Base-by-base conservation (phyloP, 2,329 filamentous ascomycete genomes). In the Cadophora sp. region DNA sequence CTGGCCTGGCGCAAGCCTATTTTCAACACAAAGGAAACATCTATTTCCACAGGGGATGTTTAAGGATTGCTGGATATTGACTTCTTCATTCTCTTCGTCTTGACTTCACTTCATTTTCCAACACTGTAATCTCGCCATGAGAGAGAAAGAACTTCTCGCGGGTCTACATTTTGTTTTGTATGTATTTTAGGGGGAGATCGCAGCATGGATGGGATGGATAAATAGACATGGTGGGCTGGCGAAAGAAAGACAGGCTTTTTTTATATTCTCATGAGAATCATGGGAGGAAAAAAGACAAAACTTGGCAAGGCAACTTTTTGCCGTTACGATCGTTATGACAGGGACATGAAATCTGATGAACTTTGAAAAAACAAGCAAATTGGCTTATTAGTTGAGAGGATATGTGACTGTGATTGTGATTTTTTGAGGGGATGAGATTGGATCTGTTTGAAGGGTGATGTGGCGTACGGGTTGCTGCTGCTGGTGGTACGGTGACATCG, bases 281-380 rank as follows among this genome's bases (percentile, higher is more conserved):
- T 41, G 53, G 53, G n/a, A n/a, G n/a, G n/a, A n/a, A n/a, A n/a
- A 41, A 53, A 33, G 27, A 33, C 16, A 30, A 30, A 30, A 30
- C 20, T 43, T 41, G 22, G 22, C 14, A 60, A 60, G 58, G 58
- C 58, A 47, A 60, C 16, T 30, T 47, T 60, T 60, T 60, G 58
- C 58, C 43, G 22, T 60, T 60, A 60, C 58, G 58, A 60, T 60
- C 58, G 58, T 48, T 60, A 47, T 60, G 58, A 60, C 27, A 6
- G 27, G 7, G 41, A 24, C 43, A 41, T 56, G 53, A 47, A 60
- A 47, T 30, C 3, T 45, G 36, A 47, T 45, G 58, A 60, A 60
- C 45, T 48, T 30, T 30, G 27, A 30, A 30, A 30, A 41, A 22
- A 41, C 41, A 39, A 41, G 50, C 41, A 41, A 39, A n/a, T 16